Conservation (phyloP, 306 rosid species). For the Glycyrrhiza uralensis region DNA sequence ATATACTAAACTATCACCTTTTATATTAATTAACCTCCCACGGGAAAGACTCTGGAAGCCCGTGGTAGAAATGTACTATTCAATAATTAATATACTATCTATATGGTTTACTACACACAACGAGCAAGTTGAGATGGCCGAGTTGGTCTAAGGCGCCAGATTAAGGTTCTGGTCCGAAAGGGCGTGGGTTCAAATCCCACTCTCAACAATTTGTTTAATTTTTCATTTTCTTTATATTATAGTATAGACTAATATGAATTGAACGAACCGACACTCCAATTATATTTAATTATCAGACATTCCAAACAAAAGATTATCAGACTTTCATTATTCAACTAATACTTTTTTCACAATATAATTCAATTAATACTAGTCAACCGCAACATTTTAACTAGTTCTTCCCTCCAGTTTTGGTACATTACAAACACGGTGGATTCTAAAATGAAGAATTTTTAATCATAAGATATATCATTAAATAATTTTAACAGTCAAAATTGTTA, state of each 20-base stretch:
- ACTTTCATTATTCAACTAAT: not conserved
- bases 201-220: conserved; percentile 19
- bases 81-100: too few species aligned
- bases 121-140: conserved; percentile 34
- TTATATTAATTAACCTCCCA: too few species aligned
- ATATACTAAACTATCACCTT: too few species aligned
- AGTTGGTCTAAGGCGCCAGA: conserved; percentile 35
- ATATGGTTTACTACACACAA: too few species aligned
- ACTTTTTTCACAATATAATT: too few species aligned
- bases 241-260: too few species aligned
- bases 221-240: not conserved
- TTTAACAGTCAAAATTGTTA: too few species aligned
- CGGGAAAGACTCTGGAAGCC: too few species aligned
- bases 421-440: too few species aligned
- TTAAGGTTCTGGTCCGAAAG: conserved; percentile 56
- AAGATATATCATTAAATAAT: too few species aligned
- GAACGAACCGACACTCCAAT: not conserved
- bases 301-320: not conserved
- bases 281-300: not conserved
- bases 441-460: too few species aligned
- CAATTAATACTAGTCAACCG: not conserved
- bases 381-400: not conserved
- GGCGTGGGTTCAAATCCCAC: conserved; percentile 71
- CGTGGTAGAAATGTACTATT: too few species aligned
- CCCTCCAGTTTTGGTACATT: not conserved